Base-by-base conservation (phyloP, 208 protist genomes). In the Phytomonas sp. region DNA sequence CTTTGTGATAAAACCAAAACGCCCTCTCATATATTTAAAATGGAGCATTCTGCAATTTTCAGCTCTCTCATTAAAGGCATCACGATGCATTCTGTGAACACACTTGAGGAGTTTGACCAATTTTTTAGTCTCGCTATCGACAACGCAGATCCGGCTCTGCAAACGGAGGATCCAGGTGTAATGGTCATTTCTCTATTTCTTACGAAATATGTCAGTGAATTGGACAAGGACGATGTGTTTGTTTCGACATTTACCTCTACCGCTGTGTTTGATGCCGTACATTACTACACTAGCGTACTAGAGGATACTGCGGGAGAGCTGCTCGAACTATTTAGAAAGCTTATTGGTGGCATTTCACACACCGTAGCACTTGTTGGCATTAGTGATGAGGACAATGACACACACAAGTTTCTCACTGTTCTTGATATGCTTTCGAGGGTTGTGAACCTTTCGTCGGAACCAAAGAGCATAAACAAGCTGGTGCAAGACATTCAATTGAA, bases 191-290 rank as follows among this genome's bases (percentile, higher is more conserved):
- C 76, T 4, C 72, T 90, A 37, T 67, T 63, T 17, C 74, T 93
- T 36, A 86, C 77, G 20, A 84, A 90, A 64, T 66, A 76, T 8
- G 74, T 89, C 51, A 71, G 71, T 37, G 70, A 77, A 34, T 46
- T 46, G 2, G 76, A 77, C 1, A 63, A 61, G 64, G 75, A 81
- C 28, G 83, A 93, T 62, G 84, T 91, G 61, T 68, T 88, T 31
- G 76, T 91, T 61, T 91, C 88, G 28, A 88, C 85, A 32, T 75
- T 93, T 26, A 59, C 87, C 30, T 82, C 77, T 56, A 89, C 85
- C 13, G 82, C 88, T 9, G 84, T 91, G 28, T 93, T 93, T 31
- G 85, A 91, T 68, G 77, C 77, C 0, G 81, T 93, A 29, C 82
- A 89, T 43, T 84, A 91, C 72, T 93, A 90, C 76, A 70, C 71